A percentile compares a stretch with the other conserved stretches of the same genome.
phyloP scores from a whole-genome alignment of 495 filamentous ascomycete species.

The Jackrogersella minutella region DNA sequence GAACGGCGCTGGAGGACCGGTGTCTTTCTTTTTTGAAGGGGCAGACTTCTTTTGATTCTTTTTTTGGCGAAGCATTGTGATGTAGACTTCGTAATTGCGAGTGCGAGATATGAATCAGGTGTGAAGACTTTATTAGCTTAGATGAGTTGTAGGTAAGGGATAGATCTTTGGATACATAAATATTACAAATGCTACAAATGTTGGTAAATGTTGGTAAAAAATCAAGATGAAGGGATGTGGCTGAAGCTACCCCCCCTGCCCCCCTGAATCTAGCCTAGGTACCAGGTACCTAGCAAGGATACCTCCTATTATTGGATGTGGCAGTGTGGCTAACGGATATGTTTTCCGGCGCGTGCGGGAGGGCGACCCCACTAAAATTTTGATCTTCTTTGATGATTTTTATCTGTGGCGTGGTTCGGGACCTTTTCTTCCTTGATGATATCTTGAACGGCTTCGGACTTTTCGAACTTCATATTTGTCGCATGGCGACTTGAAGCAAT shows the following conservation, averaged over 20 bases:
- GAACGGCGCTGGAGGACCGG: constrained; percentile 67
- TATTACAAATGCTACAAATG: too few relatives aligned
- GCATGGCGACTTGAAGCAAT: constrained; percentile 16
- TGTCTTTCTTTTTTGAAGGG: constrained; percentile 35
- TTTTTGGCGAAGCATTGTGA: constrained; percentile 36
- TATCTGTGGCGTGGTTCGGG: constrained; percentile 19
- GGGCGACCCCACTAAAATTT: constrained; percentile 15
- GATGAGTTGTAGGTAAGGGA: neutral
- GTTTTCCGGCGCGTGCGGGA: neutral
- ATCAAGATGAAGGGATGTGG: constrained; percentile 20
- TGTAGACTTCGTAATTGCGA: neutral
- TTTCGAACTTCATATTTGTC: constrained; percentile 34
- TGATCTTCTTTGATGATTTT: constrained; percentile 10
- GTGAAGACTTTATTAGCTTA: too few relatives aligned
- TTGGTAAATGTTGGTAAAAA: constrained; percentile 11
- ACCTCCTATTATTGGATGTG: neutral
- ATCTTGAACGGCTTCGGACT: neutral
- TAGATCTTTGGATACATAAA: too few relatives aligned
- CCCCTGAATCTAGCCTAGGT: neutral
- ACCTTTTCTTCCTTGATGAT: constrained; percentile 14
- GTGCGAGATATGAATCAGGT: too few relatives aligned
- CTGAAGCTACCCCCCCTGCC: constrained; percentile 36
- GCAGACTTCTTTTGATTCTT: constrained; percentile 27
- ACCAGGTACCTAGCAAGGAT: too few relatives aligned
- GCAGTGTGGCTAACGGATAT: neutral